Base-by-base conservation (phyloP, 202 grass and related monocot species). In the Schoenoplectus triqueter region DNA sequence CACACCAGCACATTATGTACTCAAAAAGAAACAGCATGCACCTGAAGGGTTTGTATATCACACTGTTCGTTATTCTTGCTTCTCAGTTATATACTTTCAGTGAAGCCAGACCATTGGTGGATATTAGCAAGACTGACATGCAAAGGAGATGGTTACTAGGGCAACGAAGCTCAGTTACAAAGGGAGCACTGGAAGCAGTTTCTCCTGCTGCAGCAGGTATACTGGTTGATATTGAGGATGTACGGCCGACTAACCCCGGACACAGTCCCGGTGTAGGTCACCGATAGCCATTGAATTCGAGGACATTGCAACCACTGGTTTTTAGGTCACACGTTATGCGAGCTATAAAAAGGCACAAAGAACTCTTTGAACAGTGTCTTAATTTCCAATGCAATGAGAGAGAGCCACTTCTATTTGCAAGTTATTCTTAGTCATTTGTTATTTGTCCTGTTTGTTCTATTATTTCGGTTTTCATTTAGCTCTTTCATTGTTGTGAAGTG, bases 201-300 rank as follows among this genome's bases (percentile, higher is more conserved):
- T 79, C 75, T 14, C 75, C 75, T 79, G 42, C 75, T 61, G 75
- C 15, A 59, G 55, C 31, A 44, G 69, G 66, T 2, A 54, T 69
- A 70, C 76, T 86, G 73, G 65, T 73, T 1, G 68, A 3, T 15
- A 62, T 48, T 2, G 73, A 81, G 17, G 88, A 61, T 15, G 52
- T 80, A 47, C 86, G 88, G 4, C 90, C 92, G 40, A 78, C 82
- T 6, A 63, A 48, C 66, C 85, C 84, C 0, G 87, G 92, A 14
- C 82, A 90, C 82, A 92, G 86, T 50, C 90, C 90, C 0, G 88
- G 86, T 1, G 86, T 85, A 2, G 92, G 92, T 4, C 93, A 95
- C 60, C 22, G 75, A 18, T 79, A 11, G 44, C 6, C 2, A 41
- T 41, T 40, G 11, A 56, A 3, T 31, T 31, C 31, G 11, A 52